Evolutionary conservation across 2,329 filamentous ascomycete genomes (phyloP).

Genomic region (Verruconis gallopava): DNA sequence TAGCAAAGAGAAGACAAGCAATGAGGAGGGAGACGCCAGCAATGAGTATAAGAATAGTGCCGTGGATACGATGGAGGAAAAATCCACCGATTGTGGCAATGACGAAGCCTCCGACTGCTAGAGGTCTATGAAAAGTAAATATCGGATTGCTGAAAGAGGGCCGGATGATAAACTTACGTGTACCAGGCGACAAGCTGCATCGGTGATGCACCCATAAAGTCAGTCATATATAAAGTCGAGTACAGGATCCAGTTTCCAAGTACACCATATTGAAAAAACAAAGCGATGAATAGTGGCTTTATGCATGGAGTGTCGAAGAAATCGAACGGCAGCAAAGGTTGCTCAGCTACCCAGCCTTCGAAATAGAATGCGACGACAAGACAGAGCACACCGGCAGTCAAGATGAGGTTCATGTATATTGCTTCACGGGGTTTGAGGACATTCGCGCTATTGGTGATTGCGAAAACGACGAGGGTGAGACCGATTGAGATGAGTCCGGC

Average conservation of each 20-base stretch:
- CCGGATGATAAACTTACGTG: conserved; percentile 13
- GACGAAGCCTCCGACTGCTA: conserved; percentile 54
- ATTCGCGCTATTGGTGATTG: conserved; percentile 60
- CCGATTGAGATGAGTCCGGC: conserved; percentile 48
- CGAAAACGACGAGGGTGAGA: conserved; percentile 57
- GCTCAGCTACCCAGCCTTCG: conserved; percentile 55
- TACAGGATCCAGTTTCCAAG: conserved; percentile 60
- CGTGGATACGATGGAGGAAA: conserved; percentile 53
- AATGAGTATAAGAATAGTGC: conserved; percentile 48
- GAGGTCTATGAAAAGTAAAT: not conserved
- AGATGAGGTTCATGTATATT: conserved; percentile 54
- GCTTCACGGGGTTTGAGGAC: conserved; percentile 58
- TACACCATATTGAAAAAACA: conserved; percentile 56
- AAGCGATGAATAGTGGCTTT: conserved; percentile 44
- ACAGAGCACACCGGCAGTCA: conserved; percentile 49
- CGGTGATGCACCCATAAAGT: conserved; percentile 44
- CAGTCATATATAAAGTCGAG: conserved; percentile 52
- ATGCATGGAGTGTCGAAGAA: conserved; percentile 60
- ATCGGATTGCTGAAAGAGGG: not conserved
- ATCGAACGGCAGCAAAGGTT: conserved; percentile 57
- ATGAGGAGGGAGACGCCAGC: conserved; percentile 47
- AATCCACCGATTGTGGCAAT: conserved; percentile 51
- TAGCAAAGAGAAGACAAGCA: conserved; percentile 48
- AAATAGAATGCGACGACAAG: conserved; percentile 52
- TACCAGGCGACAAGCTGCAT: conserved; percentile 57